phyloP scores from a whole-genome alignment of 2,329 filamentous ascomycete species.

The Phaeoacremonium minimum region DNA sequence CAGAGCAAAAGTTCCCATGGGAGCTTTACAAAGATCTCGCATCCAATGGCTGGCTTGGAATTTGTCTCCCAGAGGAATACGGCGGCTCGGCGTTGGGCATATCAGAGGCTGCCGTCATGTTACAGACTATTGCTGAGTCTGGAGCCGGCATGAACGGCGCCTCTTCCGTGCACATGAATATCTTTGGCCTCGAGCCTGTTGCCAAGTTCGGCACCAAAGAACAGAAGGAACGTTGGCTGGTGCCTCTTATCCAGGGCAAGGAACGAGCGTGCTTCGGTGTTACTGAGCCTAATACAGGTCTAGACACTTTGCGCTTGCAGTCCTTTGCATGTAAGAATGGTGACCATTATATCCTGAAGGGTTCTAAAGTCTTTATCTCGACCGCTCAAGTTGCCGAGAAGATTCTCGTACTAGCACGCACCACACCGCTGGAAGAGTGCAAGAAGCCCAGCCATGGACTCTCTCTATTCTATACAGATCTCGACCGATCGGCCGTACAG shows the following conservation, averaged over 20 bases:
- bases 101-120: conserved; percentile 78
- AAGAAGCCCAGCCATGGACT: too few relatives aligned
- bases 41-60: conserved; percentile 72
- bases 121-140: conserved; percentile 71
- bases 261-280: conserved; percentile 74
- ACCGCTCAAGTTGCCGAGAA: too few relatives aligned
- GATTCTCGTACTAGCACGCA: too few relatives aligned
- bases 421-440: too few relatives aligned
- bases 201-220: conserved; percentile 64
- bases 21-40: conserved; percentile 71
- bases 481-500: too few relatives aligned
- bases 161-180: conserved; percentile 55
- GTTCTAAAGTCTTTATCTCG: too few relatives aligned
- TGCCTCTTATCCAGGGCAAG: conserved; percentile 64
- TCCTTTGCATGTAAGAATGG: conserved; percentile 54
- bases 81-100: conserved; percentile 71
- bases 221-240: conserved; percentile 59
- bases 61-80: conserved; percentile 66
- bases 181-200: conserved; percentile 68
- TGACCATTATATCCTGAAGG: conserved; percentile 59
- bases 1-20: too few relatives aligned
- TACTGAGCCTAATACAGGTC: conserved; percentile 72
- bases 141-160: conserved; percentile 71
- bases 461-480: too few relatives aligned
- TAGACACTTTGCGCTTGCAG: conserved; percentile 67